phyloP scores from a whole-genome alignment of 768 basidiomycete genomes.

The Amanita polypyramis region DNA sequence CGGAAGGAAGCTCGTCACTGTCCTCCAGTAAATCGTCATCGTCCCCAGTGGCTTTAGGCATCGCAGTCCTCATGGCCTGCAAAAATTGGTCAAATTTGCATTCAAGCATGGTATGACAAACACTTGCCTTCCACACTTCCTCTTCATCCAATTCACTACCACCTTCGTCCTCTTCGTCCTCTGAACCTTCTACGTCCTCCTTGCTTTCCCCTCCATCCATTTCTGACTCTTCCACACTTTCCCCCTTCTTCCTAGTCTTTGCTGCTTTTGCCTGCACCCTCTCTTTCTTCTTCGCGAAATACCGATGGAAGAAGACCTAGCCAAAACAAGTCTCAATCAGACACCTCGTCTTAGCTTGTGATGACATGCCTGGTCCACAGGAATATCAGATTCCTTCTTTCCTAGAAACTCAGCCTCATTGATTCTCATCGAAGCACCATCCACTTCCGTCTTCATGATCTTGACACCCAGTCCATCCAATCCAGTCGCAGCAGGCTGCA shows the following conservation, averaged over 20 bases:
- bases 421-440: slow-evolving; percentile 33
- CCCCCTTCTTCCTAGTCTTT: slow-evolving; percentile 26
- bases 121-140: slow-evolving; percentile 81
- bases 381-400: slow-evolving; percentile 58
- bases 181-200: slow-evolving; percentile 27
- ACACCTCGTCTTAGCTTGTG: background rate
- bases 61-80: slow-evolving; percentile 84
- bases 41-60: slow-evolving; percentile 52
- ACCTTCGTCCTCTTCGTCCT: slow-evolving; percentile 34
- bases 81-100: background rate
- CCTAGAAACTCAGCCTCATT: slow-evolving; percentile 73
- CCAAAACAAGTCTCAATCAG: background rate
- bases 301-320: slow-evolving; percentile 87
- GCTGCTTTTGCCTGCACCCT: slow-evolving; percentile 35
- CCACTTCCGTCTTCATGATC: slow-evolving; percentile 52
- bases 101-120: background rate
- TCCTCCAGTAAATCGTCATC: slow-evolving; percentile 34
- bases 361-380: slow-evolving; percentile 69
- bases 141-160: slow-evolving; percentile 27
- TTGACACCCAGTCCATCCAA: slow-evolving; percentile 60
- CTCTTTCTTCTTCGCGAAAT: slow-evolving; percentile 65
- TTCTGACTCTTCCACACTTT: slow-evolving; percentile 24
- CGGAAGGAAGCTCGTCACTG: slow-evolving; percentile 18
- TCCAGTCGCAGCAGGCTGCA: slow-evolving; percentile 83
- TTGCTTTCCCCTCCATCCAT: slow-evolving; percentile 28